Conservation (phyloP, 768 basidiomycete species). For the Suillus subalutaceus region DNA sequence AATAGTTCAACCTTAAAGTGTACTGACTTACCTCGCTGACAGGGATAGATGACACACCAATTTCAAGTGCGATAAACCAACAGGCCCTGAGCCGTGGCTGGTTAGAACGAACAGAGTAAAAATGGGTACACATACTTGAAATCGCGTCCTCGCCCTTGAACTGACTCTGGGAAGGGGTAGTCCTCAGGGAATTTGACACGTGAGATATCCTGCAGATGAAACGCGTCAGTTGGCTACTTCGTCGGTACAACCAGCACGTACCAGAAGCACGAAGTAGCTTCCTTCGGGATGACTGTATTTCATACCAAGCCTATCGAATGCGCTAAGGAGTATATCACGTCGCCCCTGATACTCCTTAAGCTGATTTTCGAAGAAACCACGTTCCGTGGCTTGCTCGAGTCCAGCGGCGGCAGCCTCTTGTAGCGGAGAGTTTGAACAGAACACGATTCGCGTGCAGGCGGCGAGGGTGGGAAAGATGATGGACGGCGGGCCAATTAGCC, state of each 20-base stretch:
- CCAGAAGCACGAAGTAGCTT: slow-evolving; percentile 87
- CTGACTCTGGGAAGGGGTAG: slow-evolving; percentile 77
- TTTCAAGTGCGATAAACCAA: slow-evolving; percentile 92
- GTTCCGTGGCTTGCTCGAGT: slow-evolving; percentile 74
- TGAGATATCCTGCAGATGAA: slow-evolving; percentile 65
- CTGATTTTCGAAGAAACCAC: slow-evolving; percentile 79
- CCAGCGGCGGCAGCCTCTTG: slow-evolving; percentile 95
- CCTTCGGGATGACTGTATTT: slow-evolving; percentile 90
- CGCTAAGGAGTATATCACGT: slow-evolving; percentile 68
- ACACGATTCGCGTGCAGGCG: slow-evolving; percentile 91
- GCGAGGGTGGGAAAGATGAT: slow-evolving; percentile 88
- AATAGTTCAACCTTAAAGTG: not conserved
- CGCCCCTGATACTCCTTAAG: slow-evolving; percentile 78
- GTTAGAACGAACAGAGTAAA: slow-evolving; percentile 7
- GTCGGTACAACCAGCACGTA: slow-evolving; percentile 37
- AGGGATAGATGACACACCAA: slow-evolving; percentile 92
- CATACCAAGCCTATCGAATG: slow-evolving; percentile 83
- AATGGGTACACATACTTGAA: slow-evolving; percentile 60
- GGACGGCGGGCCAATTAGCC: slow-evolving; percentile 86
- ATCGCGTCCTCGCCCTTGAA: slow-evolving; percentile 82
- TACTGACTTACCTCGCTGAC: slow-evolving; percentile 80
- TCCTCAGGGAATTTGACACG: slow-evolving; percentile 78
- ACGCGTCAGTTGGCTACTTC: too few species aligned
- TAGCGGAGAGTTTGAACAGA: slow-evolving; percentile 91
- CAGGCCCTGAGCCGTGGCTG: slow-evolving; percentile 59